phyloP scores from a whole-genome alignment of 2,329 filamentous ascomycete species.

The Penicillium sp. region DNA sequence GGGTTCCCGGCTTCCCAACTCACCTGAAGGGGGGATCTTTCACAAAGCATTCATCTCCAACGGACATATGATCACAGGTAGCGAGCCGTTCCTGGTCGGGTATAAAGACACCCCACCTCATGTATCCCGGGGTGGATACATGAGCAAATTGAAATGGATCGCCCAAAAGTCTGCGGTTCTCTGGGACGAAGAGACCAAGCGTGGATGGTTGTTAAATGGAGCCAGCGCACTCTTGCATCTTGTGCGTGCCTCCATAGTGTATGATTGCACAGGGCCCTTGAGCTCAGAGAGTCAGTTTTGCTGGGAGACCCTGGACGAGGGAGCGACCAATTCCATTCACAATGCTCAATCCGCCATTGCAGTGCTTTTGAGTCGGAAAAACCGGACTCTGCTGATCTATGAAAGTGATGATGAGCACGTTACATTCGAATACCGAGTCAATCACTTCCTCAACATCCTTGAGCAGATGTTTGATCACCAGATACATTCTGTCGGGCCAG shows the following conservation, averaged over 20 bases:
- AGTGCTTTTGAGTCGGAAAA: too few species aligned
- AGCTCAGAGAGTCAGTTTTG: not conserved
- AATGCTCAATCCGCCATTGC: too few species aligned
- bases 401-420: constrained; percentile 11
- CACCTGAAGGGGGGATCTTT: too few species aligned
- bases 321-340: too few species aligned
- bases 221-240: constrained; percentile 41
- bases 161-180: constrained; percentile 23
- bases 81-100: constrained; percentile 23
- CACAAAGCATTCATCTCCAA: too few species aligned
- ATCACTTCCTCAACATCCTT: constrained; percentile 27
- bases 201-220: constrained; percentile 41
- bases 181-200: constrained; percentile 26
- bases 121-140: constrained; percentile 19
- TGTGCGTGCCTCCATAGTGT: constrained; percentile 8
- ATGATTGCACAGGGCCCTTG: constrained; percentile 23
- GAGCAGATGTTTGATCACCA: constrained; percentile 32
- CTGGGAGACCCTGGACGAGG: too few species aligned
- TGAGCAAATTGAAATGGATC: constrained; percentile 31
- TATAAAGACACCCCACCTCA: constrained; percentile 13
- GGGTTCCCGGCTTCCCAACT: constrained; percentile 1
- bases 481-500: constrained; percentile 1
- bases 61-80: constrained; percentile 12
- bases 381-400: not conserved
- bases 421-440: constrained; percentile 26